Evolutionary conservation across 129 eudicot species (phyloP), one percentile per base, ranked within the genome.

Genomic region (Flaveria brownii): DNA sequence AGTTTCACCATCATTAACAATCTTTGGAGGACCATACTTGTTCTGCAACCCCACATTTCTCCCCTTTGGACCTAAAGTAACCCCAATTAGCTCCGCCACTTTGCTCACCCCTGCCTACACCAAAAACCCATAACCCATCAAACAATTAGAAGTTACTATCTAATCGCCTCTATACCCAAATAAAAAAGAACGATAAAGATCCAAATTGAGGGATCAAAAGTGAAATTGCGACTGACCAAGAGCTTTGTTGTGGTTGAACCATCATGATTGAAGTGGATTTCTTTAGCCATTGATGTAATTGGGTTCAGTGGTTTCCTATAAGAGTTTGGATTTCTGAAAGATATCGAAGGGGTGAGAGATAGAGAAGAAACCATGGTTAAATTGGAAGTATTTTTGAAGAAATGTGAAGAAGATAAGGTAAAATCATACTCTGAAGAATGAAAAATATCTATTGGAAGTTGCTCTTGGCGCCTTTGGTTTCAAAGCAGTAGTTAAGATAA

Each of bases 11-110:
- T 93, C 97, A 77, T 90, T 93, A 68, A 93, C 92, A 87, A 93
- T 93, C 82, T 90, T 93, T 73, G 99, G 99, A 80, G 99, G 89
- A 56, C 97, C 97, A 89, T 94, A 94, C 80, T 94, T 94, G 72
- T 87, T 94, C 78, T 91, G 89, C 86, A 94, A 55, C 69, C 91
- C 99, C 69, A 94, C 99, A 83, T 94, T 94, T 62, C 98, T 89
- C 46, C 98, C 98, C 73, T 87, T 91, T 16, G 98, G 98, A 66
- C 99, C 99, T 78, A 94, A 60, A 22, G 99, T 94, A 30, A 94
- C 97, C 15, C 98, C 98, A 78, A 93, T 83, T 49, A 93, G 78
- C 75, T 93, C 91, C 41, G 96, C 98, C 75, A 90, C 95, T 81
- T 83, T 84, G 23, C 83, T 81, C 82, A 88, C 98, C 74, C 98